Conservation (phyloP, 2,329 filamentous ascomycete genomes). For the Gnomoniopsis sp. region DNA sequence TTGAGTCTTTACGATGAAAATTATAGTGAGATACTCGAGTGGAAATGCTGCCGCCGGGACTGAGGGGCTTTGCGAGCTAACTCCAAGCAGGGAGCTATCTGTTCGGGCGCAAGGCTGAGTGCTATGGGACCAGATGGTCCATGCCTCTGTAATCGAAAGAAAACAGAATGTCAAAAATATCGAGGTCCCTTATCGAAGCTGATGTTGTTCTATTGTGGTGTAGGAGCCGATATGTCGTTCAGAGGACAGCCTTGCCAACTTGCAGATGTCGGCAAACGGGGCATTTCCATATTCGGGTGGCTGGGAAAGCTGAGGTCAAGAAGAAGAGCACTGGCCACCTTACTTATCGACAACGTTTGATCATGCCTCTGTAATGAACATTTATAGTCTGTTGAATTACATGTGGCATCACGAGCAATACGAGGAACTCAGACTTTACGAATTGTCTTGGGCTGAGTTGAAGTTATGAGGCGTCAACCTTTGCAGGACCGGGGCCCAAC, state of each 20-base stretch:
- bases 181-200: neutral
- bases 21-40: neutral
- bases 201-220: too few species aligned
- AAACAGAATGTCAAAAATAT: neutral
- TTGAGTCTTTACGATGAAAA: neutral
- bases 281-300: neutral
- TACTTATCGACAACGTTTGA: neutral
- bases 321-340: neutral
- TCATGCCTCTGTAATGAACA: neutral
- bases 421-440: neutral
- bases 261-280: neutral
- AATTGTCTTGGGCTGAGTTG: too few species aligned
- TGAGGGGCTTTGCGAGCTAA: neutral
- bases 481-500: neutral
- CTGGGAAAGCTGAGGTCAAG: neutral
- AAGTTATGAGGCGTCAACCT: neutral
- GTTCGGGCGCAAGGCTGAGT: neutral
- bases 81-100: neutral
- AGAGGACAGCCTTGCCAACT: neutral
- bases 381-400: neutral
- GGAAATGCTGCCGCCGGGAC: too few species aligned
- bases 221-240: too few species aligned
- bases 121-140: neutral
- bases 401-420: neutral
- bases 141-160: neutral